Base-by-base conservation (phyloP, 1,284 basidiomycete genomes). In the Apiotrichum montevideense region DNA sequence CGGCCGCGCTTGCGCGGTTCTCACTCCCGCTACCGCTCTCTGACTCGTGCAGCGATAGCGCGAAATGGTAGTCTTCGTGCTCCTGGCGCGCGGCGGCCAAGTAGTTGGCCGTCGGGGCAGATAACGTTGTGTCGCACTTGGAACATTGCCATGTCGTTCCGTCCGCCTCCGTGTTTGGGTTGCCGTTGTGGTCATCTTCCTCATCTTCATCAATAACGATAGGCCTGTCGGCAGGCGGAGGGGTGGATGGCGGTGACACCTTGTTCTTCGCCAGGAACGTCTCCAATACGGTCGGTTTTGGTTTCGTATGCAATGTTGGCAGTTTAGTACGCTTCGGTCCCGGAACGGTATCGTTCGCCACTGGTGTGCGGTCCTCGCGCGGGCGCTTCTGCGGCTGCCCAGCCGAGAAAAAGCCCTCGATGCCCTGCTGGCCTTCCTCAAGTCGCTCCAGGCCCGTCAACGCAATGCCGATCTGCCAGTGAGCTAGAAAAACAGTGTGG, bases 41-140 rank as follows among this genome's bases (percentile, higher is more conserved):
- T 57, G 34, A 43, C 33, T 50, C 59, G 57, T 85, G 82, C 49
- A 94, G 71, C 54, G 88, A 85, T 66, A 85, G 80, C 1, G 92
- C 91, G 64, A 90, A 84, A 73, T 95, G 91, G 72, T 84, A 93
- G 75, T 95, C 91, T 46, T 84, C 81, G 64, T 95, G 91, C 69
- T 94, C 91, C 65, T 81, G 74, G 56, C 80, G 82, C 51, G 86
- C 71, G 54, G 67, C 77, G 5, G 75, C 75, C 11, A 34, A 32
- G 7, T 21, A 52, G 40, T 14, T 21, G 1, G 54, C 52, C 2
- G 58, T 49, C 2, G 65, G 60, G 1, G 51, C 53, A 2, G 52
- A 15, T 32, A 71, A 57, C 3, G 50, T 32, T 8, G 46, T 52
- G 1, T 52, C 11, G 52, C 72, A 74, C 40, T 65, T 49, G 0